Evolutionary conservation across 768 basidiomycete species (phyloP), one percentile per base, ranked within the genome.

Genomic region (Gautieria morchelliformis): DNA sequence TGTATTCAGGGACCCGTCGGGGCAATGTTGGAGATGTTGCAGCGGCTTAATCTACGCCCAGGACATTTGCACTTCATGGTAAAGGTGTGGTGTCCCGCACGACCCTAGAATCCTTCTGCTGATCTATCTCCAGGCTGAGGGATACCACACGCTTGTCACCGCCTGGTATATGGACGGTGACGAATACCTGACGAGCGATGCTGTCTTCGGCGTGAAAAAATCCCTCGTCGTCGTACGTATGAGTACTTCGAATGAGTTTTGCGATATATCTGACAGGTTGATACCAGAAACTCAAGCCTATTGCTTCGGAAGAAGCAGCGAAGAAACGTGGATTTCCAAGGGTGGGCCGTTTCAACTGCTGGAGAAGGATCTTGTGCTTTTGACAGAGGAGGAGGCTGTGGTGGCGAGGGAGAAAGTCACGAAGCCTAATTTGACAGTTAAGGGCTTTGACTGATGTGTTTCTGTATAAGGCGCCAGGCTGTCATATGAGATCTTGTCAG

Each of bases 151-250:
- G 45, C 78, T 93, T 20, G 71, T 76, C 17, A 92, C 89, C 0
- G 82, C 89, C 1, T 67, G 91, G 9, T 93, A 87, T 66, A 82
- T 85, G 14, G 79, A 85, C 55, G 83, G 81, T 5, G 86, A 89
- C 62, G 67, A 72, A 2, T 91, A 79, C 63, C 59, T 92, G 22
- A 69, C 69, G 5, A 88, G 82, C 59, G 90, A 93, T 64, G 75
- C 80, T 11, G 88, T 92, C 3, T 91, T 92, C 68, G 89, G 91
- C 10, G 89, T 88, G 20, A 89, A 89, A 68, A 77, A 78, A 49
- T 88, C 85, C 5, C 74, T 93, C 27, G 77, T 91, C 19, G 80
- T 89, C 61, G 89, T 90, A 69, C 52, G 81, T 74, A 22, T 9
- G 27, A 27, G 27, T 5, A 27, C 27, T 27, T 3, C 27, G 27